Evolutionary conservation across 805 yeast genomes (phyloP), one percentile per base, ranked within the genome.

Genomic region (Barnettozyma populi): DNA sequence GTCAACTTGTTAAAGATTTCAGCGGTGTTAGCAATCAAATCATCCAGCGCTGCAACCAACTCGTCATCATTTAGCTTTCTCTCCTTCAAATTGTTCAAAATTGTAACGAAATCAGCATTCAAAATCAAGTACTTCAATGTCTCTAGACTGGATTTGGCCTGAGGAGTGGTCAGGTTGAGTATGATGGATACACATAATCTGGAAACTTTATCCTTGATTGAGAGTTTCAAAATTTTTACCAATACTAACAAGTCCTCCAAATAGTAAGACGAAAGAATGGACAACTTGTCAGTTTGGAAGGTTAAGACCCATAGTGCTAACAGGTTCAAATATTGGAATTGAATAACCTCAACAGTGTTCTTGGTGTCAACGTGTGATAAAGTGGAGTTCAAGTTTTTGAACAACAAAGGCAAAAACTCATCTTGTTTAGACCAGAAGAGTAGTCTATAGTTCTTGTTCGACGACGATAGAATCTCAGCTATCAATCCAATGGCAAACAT

Each of bases 31-130:
- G 73, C 79, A 49, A 74, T 69, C 54, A 94, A 71, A 29, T 68
- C 63, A 20, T 70, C 72, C 56, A 94, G 76, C 64, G 90, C 97
- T 18, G 71, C 72, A 41, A 86, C 78, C 57, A 94, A 77, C 65
- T 94, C 99, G 52, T 88, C 94, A 65, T 94, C 99, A 6, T 95
- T 85, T 84, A 96, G 90, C 67, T 94, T 94, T 60, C 98, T 75
- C 51, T 86, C 92, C 55, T 81, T 78, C 57, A 94, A 75, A 49
- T 82, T 79, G 57, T 76, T 79, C 49, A 88, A 71, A 8, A 80
- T 75, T 45, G 82, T 76, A 50, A 87, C 73, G 3, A 95, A 94
- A 57, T 86, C 86, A 50, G 85, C 87, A 51, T 86, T 77, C 52
- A 88, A 72, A 32, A 86, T 64, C 39, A 89, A 73, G 45, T 84